Conservation (phyloP, 148 eudicot genomes). For the Chenopodium album region DNA sequence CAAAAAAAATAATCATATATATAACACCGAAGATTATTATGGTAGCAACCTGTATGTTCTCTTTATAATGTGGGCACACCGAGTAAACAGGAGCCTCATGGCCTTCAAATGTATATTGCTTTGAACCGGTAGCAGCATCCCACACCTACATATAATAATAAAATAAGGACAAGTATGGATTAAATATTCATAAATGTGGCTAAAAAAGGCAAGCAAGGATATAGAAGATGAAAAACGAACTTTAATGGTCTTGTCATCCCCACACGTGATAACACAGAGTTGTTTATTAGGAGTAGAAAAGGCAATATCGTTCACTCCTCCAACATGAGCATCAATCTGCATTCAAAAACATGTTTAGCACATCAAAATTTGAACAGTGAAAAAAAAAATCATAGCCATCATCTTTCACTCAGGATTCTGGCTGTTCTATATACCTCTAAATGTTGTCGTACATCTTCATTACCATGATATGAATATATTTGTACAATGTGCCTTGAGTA, state of each 20-base stretch:
- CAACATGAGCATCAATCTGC: constrained; percentile 90
- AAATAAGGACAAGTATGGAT: not conserved
- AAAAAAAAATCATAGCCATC: not conserved
- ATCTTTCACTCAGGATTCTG: not conserved
- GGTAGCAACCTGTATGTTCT: constrained; percentile 57
- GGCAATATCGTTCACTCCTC: constrained; percentile 90
- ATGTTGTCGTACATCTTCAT: constrained; percentile 60
- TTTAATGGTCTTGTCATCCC: constrained; percentile 90
- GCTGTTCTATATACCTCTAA: constrained; percentile 55
- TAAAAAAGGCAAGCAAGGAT: not conserved
- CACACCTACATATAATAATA: constrained; percentile 52
- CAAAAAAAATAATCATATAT: not conserved
- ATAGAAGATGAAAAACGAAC: constrained; percentile 29
- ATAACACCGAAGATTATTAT: not conserved
- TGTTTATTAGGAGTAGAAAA: constrained; percentile 78
- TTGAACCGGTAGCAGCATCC: constrained; percentile 74
- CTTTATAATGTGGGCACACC: constrained; percentile 81
- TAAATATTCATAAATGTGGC: not conserved
- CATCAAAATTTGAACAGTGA: not conserved
- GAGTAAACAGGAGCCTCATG: constrained; percentile 92
- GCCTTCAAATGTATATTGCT: constrained; percentile 77
- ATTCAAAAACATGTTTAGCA: constrained; percentile 8
- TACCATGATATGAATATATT: constrained; percentile 68
- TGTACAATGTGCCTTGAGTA: constrained; percentile 82
- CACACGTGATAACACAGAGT: constrained; percentile 83